phyloP scores from a whole-genome alignment of 2,329 filamentous ascomycete species.

The Dactylella cylindrospora region DNA sequence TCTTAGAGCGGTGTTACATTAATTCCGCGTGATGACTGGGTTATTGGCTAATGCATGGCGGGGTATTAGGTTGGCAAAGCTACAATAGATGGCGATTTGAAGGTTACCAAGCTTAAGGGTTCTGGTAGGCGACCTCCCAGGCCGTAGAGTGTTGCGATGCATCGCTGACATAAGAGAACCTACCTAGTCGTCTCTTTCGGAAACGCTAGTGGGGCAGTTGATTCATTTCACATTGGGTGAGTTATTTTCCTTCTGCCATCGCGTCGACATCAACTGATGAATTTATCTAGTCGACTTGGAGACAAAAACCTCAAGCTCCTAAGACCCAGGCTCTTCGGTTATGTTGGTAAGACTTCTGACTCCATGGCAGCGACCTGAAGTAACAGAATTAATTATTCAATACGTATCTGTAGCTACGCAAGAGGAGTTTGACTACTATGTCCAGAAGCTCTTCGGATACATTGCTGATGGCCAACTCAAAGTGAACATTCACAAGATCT shows the following conservation, averaged over 20 bases:
- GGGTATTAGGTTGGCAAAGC: constrained; percentile 64
- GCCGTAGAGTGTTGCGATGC: too few relatives aligned
- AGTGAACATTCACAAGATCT: constrained; percentile 72
- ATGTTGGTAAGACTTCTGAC: constrained; percentile 57
- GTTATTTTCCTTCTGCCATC: not conserved
- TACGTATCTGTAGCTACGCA: constrained; percentile 55
- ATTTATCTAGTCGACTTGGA: constrained; percentile 55
- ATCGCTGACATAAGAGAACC: not conserved
- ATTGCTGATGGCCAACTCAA: constrained; percentile 70
- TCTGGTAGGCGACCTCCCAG: constrained; percentile 54
- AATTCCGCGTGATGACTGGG: too few relatives aligned
- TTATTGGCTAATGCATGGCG: not conserved
- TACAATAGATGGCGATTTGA: constrained; percentile 77
- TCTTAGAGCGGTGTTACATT: too few relatives aligned
- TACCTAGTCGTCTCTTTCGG: constrained; percentile 46
- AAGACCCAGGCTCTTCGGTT: constrained; percentile 72
- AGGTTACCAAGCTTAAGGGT: constrained; percentile 74
- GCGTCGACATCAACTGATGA: constrained; percentile 53
- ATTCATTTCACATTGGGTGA: constrained; percentile 64
- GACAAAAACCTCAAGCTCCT: constrained; percentile 76
- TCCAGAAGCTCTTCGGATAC: constrained; percentile 70
- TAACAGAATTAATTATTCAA: not conserved
- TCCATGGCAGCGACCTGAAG: too few relatives aligned
- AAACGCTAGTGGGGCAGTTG: constrained; percentile 63
- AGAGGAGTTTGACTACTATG: constrained; percentile 71